Conservation (phyloP, 768 basidiomycete genomes). For the Agaricus blazei region DNA sequence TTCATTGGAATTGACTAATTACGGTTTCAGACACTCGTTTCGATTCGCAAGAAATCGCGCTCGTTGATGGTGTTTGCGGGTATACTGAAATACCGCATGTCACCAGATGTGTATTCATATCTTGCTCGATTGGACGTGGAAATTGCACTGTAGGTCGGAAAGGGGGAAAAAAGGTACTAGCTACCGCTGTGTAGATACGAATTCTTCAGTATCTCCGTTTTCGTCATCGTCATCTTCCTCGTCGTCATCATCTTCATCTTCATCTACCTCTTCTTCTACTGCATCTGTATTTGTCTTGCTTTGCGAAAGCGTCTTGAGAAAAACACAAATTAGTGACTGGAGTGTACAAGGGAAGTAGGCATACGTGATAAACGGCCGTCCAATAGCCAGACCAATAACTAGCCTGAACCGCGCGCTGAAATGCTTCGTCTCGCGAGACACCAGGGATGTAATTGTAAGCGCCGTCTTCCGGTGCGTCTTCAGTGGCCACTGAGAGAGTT, state of each 20-base stretch:
- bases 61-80: slow-evolving; percentile 87
- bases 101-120: slow-evolving; percentile 86
- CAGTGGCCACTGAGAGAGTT: slow-evolving; percentile 35
- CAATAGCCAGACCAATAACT: slow-evolving; percentile 90
- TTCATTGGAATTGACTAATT: slow-evolving; percentile 13
- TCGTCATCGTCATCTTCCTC: slow-evolving; percentile 24
- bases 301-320: not conserved
- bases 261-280: slow-evolving; percentile 15
- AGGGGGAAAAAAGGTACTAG: slow-evolving; percentile 8
- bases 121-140: slow-evolving; percentile 83
- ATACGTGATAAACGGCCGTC: slow-evolving; percentile 80
- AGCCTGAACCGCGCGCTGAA: slow-evolving; percentile 65
- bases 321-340: not conserved
- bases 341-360: slow-evolving; percentile 18
- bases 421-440: slow-evolving; percentile 61
- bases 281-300: not conserved
- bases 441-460: not conserved
- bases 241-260: slow-evolving; percentile 14
- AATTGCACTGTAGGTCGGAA: slow-evolving; percentile 52
- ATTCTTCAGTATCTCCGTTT: slow-evolving; percentile 25
- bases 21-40: slow-evolving; percentile 49
- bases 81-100: slow-evolving; percentile 85
- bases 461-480: slow-evolving; percentile 5
- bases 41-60: slow-evolving; percentile 74
- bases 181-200: slow-evolving; percentile 38